Conservation (phyloP, 768 basidiomycete species). For the Xanthoconium purpureum region DNA sequence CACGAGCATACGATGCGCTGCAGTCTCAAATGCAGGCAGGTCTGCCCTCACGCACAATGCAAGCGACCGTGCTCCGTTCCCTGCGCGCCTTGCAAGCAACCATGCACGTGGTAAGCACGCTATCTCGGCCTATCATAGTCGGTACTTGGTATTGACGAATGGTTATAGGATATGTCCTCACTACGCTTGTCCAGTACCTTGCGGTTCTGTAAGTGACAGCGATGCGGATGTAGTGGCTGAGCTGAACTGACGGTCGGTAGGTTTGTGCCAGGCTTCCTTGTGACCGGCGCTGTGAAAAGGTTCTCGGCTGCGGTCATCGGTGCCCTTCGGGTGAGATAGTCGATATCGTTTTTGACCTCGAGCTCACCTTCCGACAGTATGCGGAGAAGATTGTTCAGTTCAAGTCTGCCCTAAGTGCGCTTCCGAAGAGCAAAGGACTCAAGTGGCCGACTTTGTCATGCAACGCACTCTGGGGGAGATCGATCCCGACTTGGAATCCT, state of each 20-base stretch:
- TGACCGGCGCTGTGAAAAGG: conserved; percentile 48
- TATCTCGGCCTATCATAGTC: not conserved
- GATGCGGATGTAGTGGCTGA: not conserved
- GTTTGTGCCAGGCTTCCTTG: conserved; percentile 66
- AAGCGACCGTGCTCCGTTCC: conserved; percentile 44
- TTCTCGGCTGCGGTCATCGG: conserved; percentile 55
- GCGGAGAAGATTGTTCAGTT: conserved; percentile 57
- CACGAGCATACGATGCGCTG: conserved; percentile 52
- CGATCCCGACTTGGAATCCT: conserved; percentile 32
- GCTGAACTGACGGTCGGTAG: conserved; percentile 30
- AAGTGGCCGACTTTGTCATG: conserved; percentile 61
- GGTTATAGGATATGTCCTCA: conserved; percentile 52
- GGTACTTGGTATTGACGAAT: not conserved
- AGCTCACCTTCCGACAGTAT: conserved; percentile 41
- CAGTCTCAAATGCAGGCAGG: conserved; percentile 46
- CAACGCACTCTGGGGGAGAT: conserved; percentile 50
- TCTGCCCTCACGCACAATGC: conserved; percentile 54
- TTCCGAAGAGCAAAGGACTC: conserved; percentile 32
- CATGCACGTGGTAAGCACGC: conserved; percentile 50
- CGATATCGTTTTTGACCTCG: not conserved
- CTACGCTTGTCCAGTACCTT: conserved; percentile 54
- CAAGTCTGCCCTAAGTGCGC: conserved; percentile 58
- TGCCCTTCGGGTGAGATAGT: conserved; percentile 59
- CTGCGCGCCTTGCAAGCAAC: conserved; percentile 61
- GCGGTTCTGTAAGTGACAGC: conserved; percentile 55